Base-by-base conservation (phyloP, 2,329 filamentous ascomycete genomes). In the Penicillium sp. region DNA sequence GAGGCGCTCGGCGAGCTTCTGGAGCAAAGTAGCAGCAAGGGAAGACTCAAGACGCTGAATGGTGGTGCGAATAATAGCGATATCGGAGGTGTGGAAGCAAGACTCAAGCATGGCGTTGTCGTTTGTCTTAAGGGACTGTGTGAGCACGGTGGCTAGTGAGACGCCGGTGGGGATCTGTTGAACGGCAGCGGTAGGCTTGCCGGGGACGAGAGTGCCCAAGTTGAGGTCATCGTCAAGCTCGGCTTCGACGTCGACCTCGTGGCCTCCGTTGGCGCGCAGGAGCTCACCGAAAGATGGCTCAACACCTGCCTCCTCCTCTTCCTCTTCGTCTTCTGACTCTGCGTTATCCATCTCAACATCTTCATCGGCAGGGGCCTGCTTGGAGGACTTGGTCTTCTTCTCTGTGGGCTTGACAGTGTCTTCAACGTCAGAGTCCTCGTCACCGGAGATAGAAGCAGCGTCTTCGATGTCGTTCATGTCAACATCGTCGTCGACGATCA, bases 101-200 rank as follows among this genome's bases (percentile, higher is more conserved):
- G 91, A 92, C 79, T 98, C 93, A 66, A 99, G 87, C 52, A 97
- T 88, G 61, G 89, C 87, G 60, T 85, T 84, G 78, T 99, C 95
- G 76, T 97, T 95, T 59, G 93, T 97, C 68, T 89, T 90, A 55
- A 99, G 87, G 6, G 95, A 91, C 75, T 98, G 93, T 14, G 92
- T 88, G 58, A 99, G 87, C n/a, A 97, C 91, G 5, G 91, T 96
- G 48, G 90, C 89, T 50, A 99, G 85, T 7, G 93, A 96, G 57
- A 91, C 87, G 57, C 89, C 87, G 13, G 87, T 87, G 13, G 88
- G 89, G 21, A 86, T 72, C 55, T 82, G 81, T 59, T 89, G 79
- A 54, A 78, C 73, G 10, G 78, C 69, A 37, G 75, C 72, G 19
- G 78, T 70, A 48, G 79, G 75, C 39, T 81, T 73, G 37, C 78